Percentiles rank a stretch among this genome's conserved stretches.
Evolutionary conservation across 495 filamentous ascomycete genomes (phyloP).

Genomic region (Pseudotulostoma volvatum): DNA sequence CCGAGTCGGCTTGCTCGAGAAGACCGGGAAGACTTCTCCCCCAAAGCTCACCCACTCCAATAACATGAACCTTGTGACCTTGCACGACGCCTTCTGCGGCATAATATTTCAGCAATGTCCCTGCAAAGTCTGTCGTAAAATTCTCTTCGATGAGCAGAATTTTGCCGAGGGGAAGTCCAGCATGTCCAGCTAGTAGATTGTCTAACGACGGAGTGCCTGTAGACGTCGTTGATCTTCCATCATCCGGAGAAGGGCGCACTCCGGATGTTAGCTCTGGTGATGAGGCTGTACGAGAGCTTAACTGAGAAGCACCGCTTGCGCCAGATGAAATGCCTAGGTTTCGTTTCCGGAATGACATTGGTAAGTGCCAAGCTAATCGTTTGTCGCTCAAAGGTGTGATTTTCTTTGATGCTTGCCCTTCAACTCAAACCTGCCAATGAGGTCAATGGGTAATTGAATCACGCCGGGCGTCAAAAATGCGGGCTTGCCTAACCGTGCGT

Average conservation of each 20-base stretch:
- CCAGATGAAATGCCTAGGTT: conserved; percentile 51
- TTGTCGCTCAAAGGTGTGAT: too few relatives aligned
- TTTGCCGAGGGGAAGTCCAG: conserved; percentile 71
- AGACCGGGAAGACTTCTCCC: conserved; percentile 65
- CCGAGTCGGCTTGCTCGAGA: conserved; percentile 32
- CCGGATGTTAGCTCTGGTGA: conserved; percentile 38
- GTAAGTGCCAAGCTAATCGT: too few relatives aligned
- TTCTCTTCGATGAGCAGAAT: conserved; percentile 75
- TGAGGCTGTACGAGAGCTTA: conserved; percentile 13
- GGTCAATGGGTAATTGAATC: too few relatives aligned
- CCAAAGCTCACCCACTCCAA: conserved; percentile 69
- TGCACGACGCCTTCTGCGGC: conserved; percentile 88
- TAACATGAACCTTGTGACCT: conserved; percentile 71
- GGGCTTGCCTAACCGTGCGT: too few relatives aligned
- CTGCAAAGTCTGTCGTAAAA: conserved; percentile 88
- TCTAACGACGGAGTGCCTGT: conserved; percentile 80
- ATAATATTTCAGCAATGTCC: conserved; percentile 70
- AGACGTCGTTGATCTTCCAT: conserved; percentile 78
- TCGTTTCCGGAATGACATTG: conserved; percentile 86
- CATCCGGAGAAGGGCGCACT: conserved; percentile 72
- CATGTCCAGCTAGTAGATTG: conserved; percentile 69
- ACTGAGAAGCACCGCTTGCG: conserved; percentile 16
- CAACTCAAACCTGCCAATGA: too few relatives aligned
- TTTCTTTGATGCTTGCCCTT: too few relatives aligned
- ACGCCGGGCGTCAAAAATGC: too few relatives aligned